phyloP scores from a whole-genome alignment of 2,329 filamentous ascomycete species.

The Aspergillus puulaauensis region DNA sequence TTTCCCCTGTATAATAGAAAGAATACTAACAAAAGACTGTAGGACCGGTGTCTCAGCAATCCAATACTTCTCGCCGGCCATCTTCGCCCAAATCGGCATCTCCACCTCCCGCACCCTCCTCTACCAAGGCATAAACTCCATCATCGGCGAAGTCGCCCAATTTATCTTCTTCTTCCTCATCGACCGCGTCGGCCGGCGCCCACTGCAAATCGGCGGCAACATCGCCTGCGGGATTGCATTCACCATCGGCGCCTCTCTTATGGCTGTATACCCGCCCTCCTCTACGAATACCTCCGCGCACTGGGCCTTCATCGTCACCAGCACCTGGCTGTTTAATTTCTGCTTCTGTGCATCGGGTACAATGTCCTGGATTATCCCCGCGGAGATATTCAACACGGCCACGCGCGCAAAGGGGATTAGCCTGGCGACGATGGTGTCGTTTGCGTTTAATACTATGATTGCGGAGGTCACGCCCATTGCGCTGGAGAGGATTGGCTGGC shows the following conservation, averaged over 20 bases:
- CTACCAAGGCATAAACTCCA: conserved; percentile 9
- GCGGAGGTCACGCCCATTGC: conserved; percentile 7
- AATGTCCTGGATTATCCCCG: conserved; percentile 6
- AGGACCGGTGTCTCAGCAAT: conserved; percentile 10
- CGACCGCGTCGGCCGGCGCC: conserved; percentile 8
- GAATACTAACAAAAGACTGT: not conserved
- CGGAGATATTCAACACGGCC: conserved; percentile 6
- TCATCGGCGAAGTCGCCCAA: conserved; percentile 11
- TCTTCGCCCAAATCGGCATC: conserved; percentile 9
- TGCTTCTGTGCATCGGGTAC: conserved; percentile 8
- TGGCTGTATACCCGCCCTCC: conserved; percentile 2
- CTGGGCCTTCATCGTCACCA: conserved; percentile 8
- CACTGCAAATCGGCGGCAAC: conserved; percentile 6
- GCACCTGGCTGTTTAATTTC: conserved; percentile 11
- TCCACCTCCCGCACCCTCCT: conserved; percentile 5
- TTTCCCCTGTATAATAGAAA: not conserved
- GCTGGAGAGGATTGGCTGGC: conserved; percentile 6
- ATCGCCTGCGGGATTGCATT: conserved; percentile 8
- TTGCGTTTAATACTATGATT: conserved; percentile 11
- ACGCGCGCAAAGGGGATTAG: conserved; percentile 7
- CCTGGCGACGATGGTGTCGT: conserved; percentile 8
- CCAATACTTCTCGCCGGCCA: conserved; percentile 10
- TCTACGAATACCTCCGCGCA: conserved; percentile 2
- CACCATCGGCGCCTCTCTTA: conserved; percentile 1
- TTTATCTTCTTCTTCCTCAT: conserved; percentile 12